A percentile compares a stretch with the other conserved stretches of the same genome.
Evolutionary conservation across 495 filamentous ascomycete genomes (phyloP).

Genomic region (Neurospora sp.): DNA sequence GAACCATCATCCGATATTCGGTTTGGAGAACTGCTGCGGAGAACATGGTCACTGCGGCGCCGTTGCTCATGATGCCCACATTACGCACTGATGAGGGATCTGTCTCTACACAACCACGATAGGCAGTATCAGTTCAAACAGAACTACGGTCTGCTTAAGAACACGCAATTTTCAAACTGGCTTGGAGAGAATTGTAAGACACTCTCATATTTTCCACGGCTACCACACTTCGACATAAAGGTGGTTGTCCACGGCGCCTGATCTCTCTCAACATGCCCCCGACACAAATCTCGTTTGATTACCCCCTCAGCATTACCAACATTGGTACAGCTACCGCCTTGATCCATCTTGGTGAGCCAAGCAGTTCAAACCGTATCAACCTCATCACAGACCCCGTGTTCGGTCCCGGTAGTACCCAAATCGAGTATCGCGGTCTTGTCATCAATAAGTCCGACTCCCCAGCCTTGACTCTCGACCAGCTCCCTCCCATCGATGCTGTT

Average conservation of each 20-base stretch:
- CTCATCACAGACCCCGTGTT: constrained; percentile 48
- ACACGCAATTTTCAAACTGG: neutral
- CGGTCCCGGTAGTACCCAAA: constrained; percentile 32
- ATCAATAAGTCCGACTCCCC: constrained; percentile 27
- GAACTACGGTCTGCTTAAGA: neutral
- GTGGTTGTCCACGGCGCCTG: neutral
- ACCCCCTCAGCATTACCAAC: constrained; percentile 29
- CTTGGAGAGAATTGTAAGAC: neutral
- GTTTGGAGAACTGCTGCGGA: neutral
- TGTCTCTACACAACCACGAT: neutral
- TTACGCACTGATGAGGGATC: neutral
- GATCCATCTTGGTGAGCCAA: constrained; percentile 24
- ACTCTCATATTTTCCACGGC: neutral
- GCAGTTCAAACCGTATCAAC: constrained; percentile 24
- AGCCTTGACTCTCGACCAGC: constrained; percentile 25
- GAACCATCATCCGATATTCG: neutral
- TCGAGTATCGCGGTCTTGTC: constrained; percentile 17
- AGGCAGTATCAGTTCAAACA: neutral
- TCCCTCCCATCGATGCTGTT: constrained; percentile 42
- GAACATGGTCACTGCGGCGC: neutral
- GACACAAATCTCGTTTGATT: neutral
- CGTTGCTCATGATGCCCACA: neutral
- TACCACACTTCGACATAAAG: neutral
- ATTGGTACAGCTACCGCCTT: constrained; percentile 45
- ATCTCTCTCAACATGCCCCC: neutral